Evolutionary conservation across 345 rosid genomes (phyloP), one percentile per base, ranked within the genome.

Genomic region (Brassica cretica): DNA sequence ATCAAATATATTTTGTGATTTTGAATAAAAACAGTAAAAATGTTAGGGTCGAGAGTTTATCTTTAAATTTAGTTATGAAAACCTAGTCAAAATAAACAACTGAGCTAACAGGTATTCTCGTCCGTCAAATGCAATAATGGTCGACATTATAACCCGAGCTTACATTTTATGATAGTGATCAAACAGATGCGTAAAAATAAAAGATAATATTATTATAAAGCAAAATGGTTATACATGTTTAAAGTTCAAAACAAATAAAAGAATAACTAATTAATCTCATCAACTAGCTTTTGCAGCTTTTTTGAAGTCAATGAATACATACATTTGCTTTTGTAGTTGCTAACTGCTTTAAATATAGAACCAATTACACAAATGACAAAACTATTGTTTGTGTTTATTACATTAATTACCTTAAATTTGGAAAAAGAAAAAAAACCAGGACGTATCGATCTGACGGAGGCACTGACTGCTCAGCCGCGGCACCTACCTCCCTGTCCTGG

Each of bases 401-500:
- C 56, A 10, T 70, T 64, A 21, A 35, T 5, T 18, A 0, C 49
- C 30, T 18, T 2, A 33, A 68, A 51, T 29, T 2, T 19, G 29
- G 2, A 9, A 46, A 69, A 10, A 33, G 32, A 75, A 68, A 8
- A 18, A 68, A 32, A 76, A 63, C 58, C 29, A 76, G 9, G 58
- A 64, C n/a, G n/a, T n/a, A n/a, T n/a, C n/a, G n/a, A n/a, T n/a
- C n/a, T n/a, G n/a, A n/a, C n/a, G n/a, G n/a, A n/a, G n/a, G n/a
- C n/a, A n/a, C n/a, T n/a, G 70, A 67, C 59, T 33, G 37, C 68
- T 72, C 55, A 73, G 5, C 33, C 49, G 9, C 6, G 35, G 65
- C 82, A 79, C 30, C 3, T 27, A 49, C 82, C 82, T 5, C 78
- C 69, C 63, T 78, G 71, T 9, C 5, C 2, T 6, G 66, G 70